Percentiles rank a stretch among this genome's conserved stretches.
Conservation (phyloP, 1,284 basidiomycete species). For the Schizophyllum commune region DNA sequence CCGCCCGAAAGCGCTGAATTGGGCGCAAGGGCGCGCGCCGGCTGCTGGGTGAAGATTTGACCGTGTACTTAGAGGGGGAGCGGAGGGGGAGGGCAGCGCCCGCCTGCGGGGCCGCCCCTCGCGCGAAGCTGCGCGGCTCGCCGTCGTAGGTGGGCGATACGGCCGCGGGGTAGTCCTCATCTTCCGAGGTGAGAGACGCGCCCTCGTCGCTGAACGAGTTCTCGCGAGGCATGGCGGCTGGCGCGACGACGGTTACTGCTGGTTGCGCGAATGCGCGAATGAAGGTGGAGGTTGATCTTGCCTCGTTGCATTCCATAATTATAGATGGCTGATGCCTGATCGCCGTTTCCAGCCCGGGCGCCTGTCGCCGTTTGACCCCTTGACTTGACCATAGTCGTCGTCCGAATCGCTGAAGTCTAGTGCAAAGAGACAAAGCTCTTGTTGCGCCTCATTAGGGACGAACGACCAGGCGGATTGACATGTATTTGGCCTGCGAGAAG, state of each 20-base stretch:
- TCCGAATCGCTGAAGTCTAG: too few species aligned
- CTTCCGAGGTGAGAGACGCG: not conserved
- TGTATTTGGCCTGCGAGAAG: too few species aligned
- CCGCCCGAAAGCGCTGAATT: conserved; percentile 31
- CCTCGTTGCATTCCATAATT: not conserved
- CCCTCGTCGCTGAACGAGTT: conserved; percentile 44
- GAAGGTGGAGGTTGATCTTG: not conserved
- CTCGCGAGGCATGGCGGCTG: conserved; percentile 33
- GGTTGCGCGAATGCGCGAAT: not conserved
- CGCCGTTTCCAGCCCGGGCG: not conserved
- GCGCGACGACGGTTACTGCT: not conserved
- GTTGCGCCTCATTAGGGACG: too few species aligned
- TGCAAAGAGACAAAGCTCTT: too few species aligned
- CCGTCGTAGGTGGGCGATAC: conserved; percentile 9
- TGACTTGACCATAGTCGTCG: too few species aligned
- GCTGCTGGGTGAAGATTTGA: not conserved
- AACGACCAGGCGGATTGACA: too few species aligned
- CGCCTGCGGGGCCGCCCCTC: conserved; percentile 11
- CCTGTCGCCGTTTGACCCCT: too few species aligned
- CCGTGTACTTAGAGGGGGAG: conserved; percentile 8
- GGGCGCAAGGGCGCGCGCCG: conserved; percentile 17
- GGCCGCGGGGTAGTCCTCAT: not conserved
- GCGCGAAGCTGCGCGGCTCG: conserved; percentile 3
- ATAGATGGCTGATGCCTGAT: not conserved
- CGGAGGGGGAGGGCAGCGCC: conserved; percentile 3